phyloP scores from a whole-genome alignment of 2,329 filamentous ascomycete species.

The Boeremia exigua region DNA sequence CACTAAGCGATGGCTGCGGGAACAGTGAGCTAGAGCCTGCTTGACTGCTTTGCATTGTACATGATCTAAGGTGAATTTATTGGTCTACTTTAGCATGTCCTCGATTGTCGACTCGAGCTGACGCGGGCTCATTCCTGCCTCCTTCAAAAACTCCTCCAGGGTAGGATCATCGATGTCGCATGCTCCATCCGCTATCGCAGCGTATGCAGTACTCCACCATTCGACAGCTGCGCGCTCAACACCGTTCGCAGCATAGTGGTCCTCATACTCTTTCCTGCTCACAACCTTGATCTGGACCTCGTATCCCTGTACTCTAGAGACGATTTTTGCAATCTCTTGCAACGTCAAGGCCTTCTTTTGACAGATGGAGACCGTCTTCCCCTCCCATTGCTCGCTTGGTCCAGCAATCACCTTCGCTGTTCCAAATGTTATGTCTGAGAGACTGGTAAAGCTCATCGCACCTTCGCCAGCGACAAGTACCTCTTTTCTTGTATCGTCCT shows the following conservation, averaged over 20 bases:
- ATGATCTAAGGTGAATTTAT: no score
- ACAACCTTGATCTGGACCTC: constrained; percentile 49
- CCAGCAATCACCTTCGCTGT: constrained; percentile 50
- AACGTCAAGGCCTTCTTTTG: constrained; percentile 37
- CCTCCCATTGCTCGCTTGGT: constrained; percentile 39
- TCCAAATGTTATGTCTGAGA: constrained; percentile 52
- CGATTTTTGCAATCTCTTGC: constrained; percentile 40
- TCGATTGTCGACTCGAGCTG: constrained; percentile 49
- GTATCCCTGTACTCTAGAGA: constrained; percentile 33
- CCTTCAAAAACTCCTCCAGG: constrained; percentile 48
- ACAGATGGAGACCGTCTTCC: constrained; percentile 50
- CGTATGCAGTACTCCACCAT: constrained; percentile 57
- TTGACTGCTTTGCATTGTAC: no score
- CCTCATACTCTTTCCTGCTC: constrained; percentile 49
- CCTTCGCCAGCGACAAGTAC: constrained; percentile 52
- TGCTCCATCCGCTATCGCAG: constrained; percentile 51
- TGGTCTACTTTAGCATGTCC: constrained; percentile 48
- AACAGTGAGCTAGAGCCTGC: no score
- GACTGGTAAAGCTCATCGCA: constrained; percentile 52
- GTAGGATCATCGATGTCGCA: constrained; percentile 52
- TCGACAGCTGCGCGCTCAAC: constrained; percentile 48
- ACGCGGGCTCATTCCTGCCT: constrained; percentile 45
- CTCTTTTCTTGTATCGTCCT: constrained; percentile 45
- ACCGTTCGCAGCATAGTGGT: constrained; percentile 46
- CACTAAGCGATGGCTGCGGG: no score